Evolutionary conservation across 345 rosid genomes (phyloP).

Genomic region (Murraya paniculata): DNA sequence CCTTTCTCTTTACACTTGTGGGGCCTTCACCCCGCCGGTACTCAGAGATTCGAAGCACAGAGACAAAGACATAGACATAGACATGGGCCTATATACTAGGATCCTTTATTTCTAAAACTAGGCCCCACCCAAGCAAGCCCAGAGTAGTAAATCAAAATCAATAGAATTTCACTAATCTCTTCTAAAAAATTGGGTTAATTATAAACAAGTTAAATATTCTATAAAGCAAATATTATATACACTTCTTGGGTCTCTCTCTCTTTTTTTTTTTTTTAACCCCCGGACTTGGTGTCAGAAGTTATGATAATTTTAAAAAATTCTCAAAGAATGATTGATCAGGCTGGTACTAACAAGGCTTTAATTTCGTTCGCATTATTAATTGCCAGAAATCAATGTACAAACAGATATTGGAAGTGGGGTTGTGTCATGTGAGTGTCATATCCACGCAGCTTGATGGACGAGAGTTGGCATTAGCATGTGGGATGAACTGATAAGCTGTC

Average conservation of each 20-base stretch:
- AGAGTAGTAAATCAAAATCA: no score
- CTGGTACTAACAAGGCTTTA: not conserved
- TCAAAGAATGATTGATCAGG: not conserved
- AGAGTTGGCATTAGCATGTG: slow-evolving; percentile 31
- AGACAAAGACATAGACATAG: slow-evolving; percentile 23
- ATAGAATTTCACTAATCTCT: not conserved
- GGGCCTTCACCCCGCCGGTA: slow-evolving; percentile 12
- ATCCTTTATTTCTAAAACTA: slow-evolving; percentile 20
- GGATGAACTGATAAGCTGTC: slow-evolving; percentile 18
- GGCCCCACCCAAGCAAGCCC: not conserved
- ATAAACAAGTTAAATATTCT: not conserved
- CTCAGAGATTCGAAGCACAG: slow-evolving; percentile 25
- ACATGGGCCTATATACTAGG: slow-evolving; percentile 33
- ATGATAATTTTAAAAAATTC: no score
- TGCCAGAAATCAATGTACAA: no score
- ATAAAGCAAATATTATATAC: no score
- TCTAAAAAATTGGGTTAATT: not conserved
- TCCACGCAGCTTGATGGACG: slow-evolving; percentile 11
- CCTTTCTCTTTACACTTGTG: slow-evolving; percentile 21
- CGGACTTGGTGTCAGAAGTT: not conserved
- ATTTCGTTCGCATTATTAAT: no score
- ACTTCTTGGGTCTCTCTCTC: no score
- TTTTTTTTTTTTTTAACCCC: no score
- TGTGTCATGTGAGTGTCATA: not conserved
- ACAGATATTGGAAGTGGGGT: not conserved